Base-by-base conservation (phyloP, 1,139 yeast genomes). In the Suhomyces bolitotheri region DNA sequence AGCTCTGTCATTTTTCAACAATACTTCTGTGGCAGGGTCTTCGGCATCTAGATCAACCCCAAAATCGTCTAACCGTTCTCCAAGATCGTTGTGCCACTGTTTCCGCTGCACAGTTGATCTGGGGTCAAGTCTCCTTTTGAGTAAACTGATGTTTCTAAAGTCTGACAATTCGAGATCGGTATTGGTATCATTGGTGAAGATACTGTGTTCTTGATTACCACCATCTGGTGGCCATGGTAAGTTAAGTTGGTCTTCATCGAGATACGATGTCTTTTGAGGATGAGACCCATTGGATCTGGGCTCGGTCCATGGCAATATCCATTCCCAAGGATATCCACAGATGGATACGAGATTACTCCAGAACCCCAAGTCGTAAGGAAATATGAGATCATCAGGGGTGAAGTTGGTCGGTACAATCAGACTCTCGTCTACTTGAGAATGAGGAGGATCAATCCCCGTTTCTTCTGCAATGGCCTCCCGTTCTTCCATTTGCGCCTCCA, bases 211-310 rank as follows among this genome's bases (percentile, higher is more conserved):
- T 41, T 66, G 72, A 47, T 78, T 72, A 0, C 80, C 79, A 3
- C 88, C 89, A 63, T 87, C 96, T 2, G 95, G 94, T 0, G 96
- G 96, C 95, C 96, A 88, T 1, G 89, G 94, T 40, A 82, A 61
- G 4, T 76, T 71, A 36, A 82, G 54, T 46, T 81, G 77, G 53
- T 83, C 92, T 33, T 73, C 77, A 20, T 74, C 76, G 30, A 41
- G 64, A 56, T 39, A 66, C 27, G 79, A 86, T 45, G 78, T 78
- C 45, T 73, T 78, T 8, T 60, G 61, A 45, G 78, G 87, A 2
- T 55, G 46, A 66, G 50, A 19, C 76, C 96, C 53, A 5, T 38
- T 31, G 21, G 33, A 14, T 2, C 41, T 34, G 2, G 94, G 80
- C 1, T 54, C 54, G 1, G 82, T 79, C 77, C 81, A 85, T 1